These are phyloP conservation scores for Pseudohalonectria lignicola DNA, from an alignment of 2,329 filamentous ascomycete species.

Conservation along the genomic window DNA sequence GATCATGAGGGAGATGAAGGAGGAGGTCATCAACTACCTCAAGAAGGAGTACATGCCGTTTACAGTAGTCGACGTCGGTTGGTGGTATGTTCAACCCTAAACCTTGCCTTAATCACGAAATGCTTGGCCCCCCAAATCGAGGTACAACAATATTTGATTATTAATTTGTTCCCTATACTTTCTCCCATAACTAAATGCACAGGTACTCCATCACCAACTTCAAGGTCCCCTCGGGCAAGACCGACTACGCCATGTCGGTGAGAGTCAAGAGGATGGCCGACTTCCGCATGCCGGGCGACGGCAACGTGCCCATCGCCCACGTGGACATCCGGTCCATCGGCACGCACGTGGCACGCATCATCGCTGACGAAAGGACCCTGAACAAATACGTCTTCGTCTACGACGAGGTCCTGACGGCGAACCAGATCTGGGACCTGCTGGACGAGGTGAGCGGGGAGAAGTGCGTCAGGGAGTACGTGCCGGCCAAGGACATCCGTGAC, in stretches of 20 bases:
- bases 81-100: no score
- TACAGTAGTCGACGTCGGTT: conserved; percentile 47
- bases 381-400: conserved; percentile 40
- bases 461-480: conserved; percentile 24
- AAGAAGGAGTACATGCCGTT: conserved; percentile 36
- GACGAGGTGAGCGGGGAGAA: conserved; percentile 38
- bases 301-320: conserved; percentile 27
- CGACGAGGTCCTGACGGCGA: conserved; percentile 30
- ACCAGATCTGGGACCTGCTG: conserved; percentile 31
- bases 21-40: conserved; percentile 36
- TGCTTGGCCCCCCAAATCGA: no score
- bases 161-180: no score
- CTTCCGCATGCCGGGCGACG: conserved; percentile 30
- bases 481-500: background rate
- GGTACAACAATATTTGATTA: no score
- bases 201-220: conserved; percentile 32
- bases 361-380: conserved; percentile 38
- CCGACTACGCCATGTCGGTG: conserved; percentile 30
- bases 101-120: no score
- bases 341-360: conserved; percentile 35
- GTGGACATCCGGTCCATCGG: conserved; percentile 43
- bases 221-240: conserved; percentile 15
- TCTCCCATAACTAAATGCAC: no score
- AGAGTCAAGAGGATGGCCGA: conserved; percentile 20
- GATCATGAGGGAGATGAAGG: conserved; percentile 24